These are phyloP conservation scores for Phytophthora cactorum DNA, from an alignment of 352 stramenopile genomes.

Conservation along the genomic window DNA sequence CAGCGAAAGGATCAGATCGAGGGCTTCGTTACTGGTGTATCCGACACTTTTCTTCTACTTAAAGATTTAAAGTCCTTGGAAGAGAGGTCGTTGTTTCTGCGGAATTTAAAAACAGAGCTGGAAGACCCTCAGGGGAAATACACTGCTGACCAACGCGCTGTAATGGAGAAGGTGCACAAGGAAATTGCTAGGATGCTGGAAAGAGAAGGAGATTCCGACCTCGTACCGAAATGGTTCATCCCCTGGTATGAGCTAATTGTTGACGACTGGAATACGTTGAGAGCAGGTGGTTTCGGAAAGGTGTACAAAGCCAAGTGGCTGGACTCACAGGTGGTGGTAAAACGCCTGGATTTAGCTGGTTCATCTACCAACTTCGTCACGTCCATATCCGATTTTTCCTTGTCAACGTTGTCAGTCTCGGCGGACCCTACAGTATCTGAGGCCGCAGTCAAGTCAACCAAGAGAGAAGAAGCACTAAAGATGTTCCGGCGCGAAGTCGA, in stretches of 20 bases:
- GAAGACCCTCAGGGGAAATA: neutral
- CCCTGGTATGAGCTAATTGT: slow-evolving; percentile 15
- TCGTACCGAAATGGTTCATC: slow-evolving; percentile 17
- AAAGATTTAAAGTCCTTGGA: slow-evolving; percentile 13
- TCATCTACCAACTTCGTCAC: neutral
- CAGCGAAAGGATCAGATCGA: slow-evolving; percentile 11
- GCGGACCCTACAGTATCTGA: neutral
- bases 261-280: too few relatives aligned
- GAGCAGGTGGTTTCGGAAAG: too few relatives aligned
- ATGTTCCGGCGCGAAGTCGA: slow-evolving; percentile 28
- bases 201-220: neutral
- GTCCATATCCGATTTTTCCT: neutral
- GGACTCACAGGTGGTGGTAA: too few relatives aligned
- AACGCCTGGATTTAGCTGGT: too few relatives aligned
- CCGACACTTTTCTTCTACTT: slow-evolving; percentile 1
- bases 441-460: neutral
- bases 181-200: neutral
- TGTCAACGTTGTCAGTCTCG: neutral
- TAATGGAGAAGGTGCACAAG: neutral
- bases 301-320: too few relatives aligned
- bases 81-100: too few relatives aligned
- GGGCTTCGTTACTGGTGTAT: neutral
- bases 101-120: too few relatives aligned
- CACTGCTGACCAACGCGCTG: neutral
- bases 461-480: neutral